Conservation (phyloP, 306 rosid species). For the Inga leiocalycina region DNA sequence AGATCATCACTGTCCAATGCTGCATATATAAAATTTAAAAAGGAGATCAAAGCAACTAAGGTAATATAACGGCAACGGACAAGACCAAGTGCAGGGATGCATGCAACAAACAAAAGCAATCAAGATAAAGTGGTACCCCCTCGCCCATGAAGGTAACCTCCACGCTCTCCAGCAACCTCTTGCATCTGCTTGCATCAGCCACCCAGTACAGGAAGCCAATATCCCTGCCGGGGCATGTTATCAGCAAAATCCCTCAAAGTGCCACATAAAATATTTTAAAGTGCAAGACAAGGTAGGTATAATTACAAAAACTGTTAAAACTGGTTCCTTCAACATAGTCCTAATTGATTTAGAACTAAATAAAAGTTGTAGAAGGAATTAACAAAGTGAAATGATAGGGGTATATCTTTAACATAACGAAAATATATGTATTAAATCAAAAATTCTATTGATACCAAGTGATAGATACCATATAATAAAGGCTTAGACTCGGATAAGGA, state of each 20-base stretch:
- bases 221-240: slow-evolving; percentile 99
- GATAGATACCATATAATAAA: neutral
- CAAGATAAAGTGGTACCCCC: slow-evolving; percentile 71
- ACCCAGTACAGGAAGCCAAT: slow-evolving; percentile 78
- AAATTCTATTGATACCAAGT: neutral
- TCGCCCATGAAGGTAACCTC: slow-evolving; percentile 98
- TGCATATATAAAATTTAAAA: slow-evolving; percentile 62
- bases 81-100: neutral
- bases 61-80: slow-evolving; percentile 14
- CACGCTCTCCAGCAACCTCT: slow-evolving; percentile 99
- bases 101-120: slow-evolving; percentile 18
- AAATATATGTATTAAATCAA: neutral
- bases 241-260: slow-evolving; percentile 64
- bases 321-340: neutral
- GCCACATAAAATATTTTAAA: slow-evolving; percentile 28
- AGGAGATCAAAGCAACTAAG: slow-evolving; percentile 39
- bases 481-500: neutral
- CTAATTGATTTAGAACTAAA: neutral
- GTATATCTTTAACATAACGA: neutral
- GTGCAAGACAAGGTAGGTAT: slow-evolving; percentile 10
- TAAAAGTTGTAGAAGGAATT: neutral
- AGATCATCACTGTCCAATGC: slow-evolving; percentile 99
- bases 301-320: neutral
- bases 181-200: slow-evolving; percentile 92
- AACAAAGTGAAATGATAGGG: neutral